These are phyloP conservation scores for Phytophthora pluvialis DNA, from an alignment of 352 stramenopile genomes.

Conservation along the genomic window DNA sequence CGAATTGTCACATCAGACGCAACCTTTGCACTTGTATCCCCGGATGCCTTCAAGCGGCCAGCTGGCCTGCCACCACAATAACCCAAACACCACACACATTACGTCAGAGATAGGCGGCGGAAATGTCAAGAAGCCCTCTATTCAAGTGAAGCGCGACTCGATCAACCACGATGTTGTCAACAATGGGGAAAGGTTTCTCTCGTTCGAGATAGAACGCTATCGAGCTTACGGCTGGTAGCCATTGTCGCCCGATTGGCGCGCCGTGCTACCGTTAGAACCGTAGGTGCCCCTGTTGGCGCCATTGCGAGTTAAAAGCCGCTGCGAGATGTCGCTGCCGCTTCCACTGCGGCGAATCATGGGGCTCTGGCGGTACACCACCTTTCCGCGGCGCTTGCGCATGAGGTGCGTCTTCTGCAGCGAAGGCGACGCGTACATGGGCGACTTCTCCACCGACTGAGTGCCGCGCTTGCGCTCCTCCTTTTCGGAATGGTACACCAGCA, in stretches of 20 bases:
- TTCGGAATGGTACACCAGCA: slow-evolving; percentile 90
- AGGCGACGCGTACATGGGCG: slow-evolving; percentile 86
- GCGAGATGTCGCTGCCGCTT: slow-evolving; percentile 55
- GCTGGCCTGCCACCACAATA: neutral
- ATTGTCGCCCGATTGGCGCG: slow-evolving; percentile 20
- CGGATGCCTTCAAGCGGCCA: slow-evolving; percentile 17
- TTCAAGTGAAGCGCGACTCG: slow-evolving; percentile 15
- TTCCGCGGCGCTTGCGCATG: slow-evolving; percentile 82
- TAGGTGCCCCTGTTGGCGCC: slow-evolving; percentile 56
- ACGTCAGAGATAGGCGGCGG: neutral
- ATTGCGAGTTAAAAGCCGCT: slow-evolving; percentile 65
- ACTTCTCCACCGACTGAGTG: slow-evolving; percentile 77
- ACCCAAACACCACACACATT: neutral
- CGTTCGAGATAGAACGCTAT: neutral
- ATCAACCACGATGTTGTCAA: neutral
- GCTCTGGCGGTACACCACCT: slow-evolving; percentile 86
- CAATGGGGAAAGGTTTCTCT: neutral
- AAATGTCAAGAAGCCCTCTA: slow-evolving; percentile 21
- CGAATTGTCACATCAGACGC: slow-evolving; percentile 36
- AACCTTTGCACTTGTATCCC: slow-evolving; percentile 10
- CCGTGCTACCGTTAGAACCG: slow-evolving; percentile 46
- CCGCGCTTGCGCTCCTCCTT: slow-evolving; percentile 79
- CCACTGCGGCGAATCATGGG: slow-evolving; percentile 66
- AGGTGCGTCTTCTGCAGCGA: slow-evolving; percentile 85
- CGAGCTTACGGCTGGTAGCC: slow-evolving; percentile 1